Conservation (phyloP, 495 filamentous ascomycete genomes). For the Pyronema domesticum region DNA sequence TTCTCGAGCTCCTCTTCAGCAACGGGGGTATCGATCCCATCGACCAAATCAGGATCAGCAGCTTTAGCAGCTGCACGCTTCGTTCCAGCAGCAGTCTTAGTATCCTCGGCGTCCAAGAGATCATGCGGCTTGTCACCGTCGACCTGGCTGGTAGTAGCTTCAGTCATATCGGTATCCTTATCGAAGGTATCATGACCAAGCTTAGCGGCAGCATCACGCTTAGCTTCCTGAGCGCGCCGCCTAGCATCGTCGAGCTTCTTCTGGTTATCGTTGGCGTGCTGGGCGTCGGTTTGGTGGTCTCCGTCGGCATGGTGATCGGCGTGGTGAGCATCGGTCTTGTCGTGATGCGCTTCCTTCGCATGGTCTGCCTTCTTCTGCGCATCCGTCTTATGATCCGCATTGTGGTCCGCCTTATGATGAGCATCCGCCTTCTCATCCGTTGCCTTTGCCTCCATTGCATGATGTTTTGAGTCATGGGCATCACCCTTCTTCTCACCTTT, state of each 20-base stretch:
- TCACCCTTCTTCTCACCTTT: constrained; percentile 27
- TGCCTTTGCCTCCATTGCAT: background rate
- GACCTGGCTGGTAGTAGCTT: no score
- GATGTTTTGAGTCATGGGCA: constrained; percentile 11
- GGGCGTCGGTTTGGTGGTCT: background rate
- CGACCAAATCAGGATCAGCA: no score
- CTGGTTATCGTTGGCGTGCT: constrained; percentile 7
- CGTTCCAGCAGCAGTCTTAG: no score
- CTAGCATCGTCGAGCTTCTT: constrained; percentile 6
- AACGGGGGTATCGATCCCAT: constrained; percentile 3
- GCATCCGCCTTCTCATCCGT: background rate
- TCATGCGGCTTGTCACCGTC: no score
- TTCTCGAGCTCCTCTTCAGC: constrained; percentile 24
- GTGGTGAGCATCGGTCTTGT: background rate
- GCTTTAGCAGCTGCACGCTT: no score
- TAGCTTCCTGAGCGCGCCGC: no score
- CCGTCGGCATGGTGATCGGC: background rate
- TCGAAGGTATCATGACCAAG: no score
- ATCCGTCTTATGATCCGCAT: constrained; percentile 11
- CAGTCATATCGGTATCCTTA: no score
- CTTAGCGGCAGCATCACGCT: no score
- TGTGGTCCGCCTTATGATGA: constrained; percentile 6
- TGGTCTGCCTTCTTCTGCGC: background rate
- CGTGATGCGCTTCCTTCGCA: background rate
- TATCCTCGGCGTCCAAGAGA: no score